Evolutionary conservation across 2,329 filamentous ascomycete genomes (phyloP), one percentile per base, ranked within the genome.

Genomic region (Chaetomium olivaceum): DNA sequence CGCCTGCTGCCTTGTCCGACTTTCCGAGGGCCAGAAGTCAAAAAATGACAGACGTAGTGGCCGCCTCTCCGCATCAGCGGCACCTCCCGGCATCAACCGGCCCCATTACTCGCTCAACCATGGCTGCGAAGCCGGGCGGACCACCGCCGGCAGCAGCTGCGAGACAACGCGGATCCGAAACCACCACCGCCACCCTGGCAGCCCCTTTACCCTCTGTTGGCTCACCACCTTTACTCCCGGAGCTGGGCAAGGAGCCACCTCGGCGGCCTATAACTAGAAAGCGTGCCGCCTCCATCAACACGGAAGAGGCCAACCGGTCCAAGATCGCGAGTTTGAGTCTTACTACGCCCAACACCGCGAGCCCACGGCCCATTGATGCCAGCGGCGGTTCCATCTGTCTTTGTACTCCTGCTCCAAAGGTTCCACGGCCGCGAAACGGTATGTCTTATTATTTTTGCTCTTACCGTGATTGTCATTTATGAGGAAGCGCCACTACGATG

Each of bases 351-450:
- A 71, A 64, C 61, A 73, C 74, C 25, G 69, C 63, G 27, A 67
- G 66, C 43, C 61, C 68, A 12, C 39, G 64, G 21, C 65, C 65
- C 2, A 51, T 67, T 52, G 63, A 66, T 25, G 39, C 48, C 43
- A 56, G 59, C 31, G 50, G 58, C 12, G 82, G 84, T 56, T 73
- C 80, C 56, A 82, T 86, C 39, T 87, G 85, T 74, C 78, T 87
- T 67, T 87, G 85, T 71, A 81, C 83, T 14, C 83, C 83, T 54
- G 80, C 81, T 21, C 84, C 84, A 4, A 87, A 86, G 73, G 82
- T 87, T 56, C 85, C 85, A 3, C 79, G 85, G 64, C 85, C 85
- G 62, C 79, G 85, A 56, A 87, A 87, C 73, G 84, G 85, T 87
- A 77, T 77, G 84, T 79, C 39, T 67, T 62, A 43, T 61, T 61